phyloP scores from a whole-genome alignment of 2,329 filamentous ascomycete species.

The Paecilomyces fulvus region DNA sequence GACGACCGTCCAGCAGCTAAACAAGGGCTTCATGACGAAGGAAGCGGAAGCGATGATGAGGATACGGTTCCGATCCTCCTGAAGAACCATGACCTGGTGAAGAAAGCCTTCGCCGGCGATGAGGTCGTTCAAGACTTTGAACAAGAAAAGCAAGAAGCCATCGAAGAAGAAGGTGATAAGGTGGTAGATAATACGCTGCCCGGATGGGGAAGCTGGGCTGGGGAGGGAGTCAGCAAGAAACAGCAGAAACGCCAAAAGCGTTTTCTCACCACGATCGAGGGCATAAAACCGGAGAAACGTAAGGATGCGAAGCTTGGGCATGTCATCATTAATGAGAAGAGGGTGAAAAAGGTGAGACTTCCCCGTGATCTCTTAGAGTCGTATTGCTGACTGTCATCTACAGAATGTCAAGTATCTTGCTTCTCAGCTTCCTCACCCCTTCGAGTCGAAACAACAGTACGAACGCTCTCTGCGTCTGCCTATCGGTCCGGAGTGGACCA shows the following conservation, averaged over 20 bases:
- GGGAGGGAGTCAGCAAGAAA: slow-evolving; percentile 67
- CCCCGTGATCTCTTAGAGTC: not conserved
- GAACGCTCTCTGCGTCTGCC: slow-evolving; percentile 80
- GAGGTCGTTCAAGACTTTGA: slow-evolving; percentile 76
- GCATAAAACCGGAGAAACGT: slow-evolving; percentile 66
- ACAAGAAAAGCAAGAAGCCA: slow-evolving; percentile 64
- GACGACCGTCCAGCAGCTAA: slow-evolving; percentile 14
- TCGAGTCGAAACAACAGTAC: slow-evolving; percentile 80
- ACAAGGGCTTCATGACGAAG: slow-evolving; percentile 20
- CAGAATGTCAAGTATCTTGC: slow-evolving; percentile 84
- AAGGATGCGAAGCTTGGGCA: slow-evolving; percentile 73
- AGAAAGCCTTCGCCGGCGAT: slow-evolving; percentile 77
- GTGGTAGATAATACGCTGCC: slow-evolving; percentile 76
- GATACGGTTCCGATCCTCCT: slow-evolving; percentile 33
- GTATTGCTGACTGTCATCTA: slow-evolving; percentile 5
- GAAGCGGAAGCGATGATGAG: slow-evolving; percentile 33
- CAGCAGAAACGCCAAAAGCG: slow-evolving; percentile 53
- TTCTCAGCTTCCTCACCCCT: slow-evolving; percentile 75
- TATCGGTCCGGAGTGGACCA: slow-evolving; percentile 88
- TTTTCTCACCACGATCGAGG: slow-evolving; percentile 46
- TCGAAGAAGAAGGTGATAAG: slow-evolving; percentile 73
- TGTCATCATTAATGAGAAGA: slow-evolving; percentile 90
- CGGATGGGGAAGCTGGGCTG: slow-evolving; percentile 90
- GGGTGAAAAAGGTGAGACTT: slow-evolving; percentile 65
- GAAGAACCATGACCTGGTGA: slow-evolving; percentile 59